Conservation (phyloP, 495 filamentous ascomycete species). For the Cairneyella variabilis region DNA sequence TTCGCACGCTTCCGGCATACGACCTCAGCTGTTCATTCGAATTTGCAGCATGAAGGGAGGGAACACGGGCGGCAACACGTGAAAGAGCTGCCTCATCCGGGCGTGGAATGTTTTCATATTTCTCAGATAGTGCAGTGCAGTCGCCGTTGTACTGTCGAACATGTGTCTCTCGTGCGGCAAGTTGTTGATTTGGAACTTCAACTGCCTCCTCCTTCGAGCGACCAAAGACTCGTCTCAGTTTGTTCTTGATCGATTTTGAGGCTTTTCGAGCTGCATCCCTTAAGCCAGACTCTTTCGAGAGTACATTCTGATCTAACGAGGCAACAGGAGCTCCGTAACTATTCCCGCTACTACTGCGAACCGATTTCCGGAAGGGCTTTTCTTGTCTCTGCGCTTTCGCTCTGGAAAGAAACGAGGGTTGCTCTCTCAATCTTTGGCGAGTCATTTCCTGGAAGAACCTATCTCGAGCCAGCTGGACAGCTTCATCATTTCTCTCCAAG, state of each 20-base stretch:
- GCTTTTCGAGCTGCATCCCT: constrained; percentile 53
- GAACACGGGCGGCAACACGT: constrained; percentile 37
- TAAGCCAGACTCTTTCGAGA: constrained; percentile 33
- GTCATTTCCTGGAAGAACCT: constrained; percentile 40
- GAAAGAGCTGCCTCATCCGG: constrained; percentile 24
- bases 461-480: constrained; percentile 43
- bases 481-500: constrained; percentile 37
- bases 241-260: constrained; percentile 58
- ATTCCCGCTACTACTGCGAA: constrained; percentile 46
- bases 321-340: constrained; percentile 28
- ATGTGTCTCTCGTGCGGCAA: constrained; percentile 45
- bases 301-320: constrained; percentile 19
- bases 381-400: constrained; percentile 41
- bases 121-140: constrained; percentile 19
- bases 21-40: constrained; percentile 38
- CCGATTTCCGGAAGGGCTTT: constrained; percentile 56
- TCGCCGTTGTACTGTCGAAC: constrained; percentile 31
- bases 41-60: constrained; percentile 35
- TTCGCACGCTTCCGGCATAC: constrained; percentile 48
- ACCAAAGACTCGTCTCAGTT: constrained; percentile 50
- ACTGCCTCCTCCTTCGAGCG: constrained; percentile 37
- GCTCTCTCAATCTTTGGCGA: constrained; percentile 32
- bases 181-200: constrained; percentile 44
- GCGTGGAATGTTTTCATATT: constrained; percentile 23
- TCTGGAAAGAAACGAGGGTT: constrained; percentile 46